These are phyloP conservation scores for Cutaneotrichosporon arboriforme DNA, from an alignment of 1,284 basidiomycete species.

Conservation along the genomic window DNA sequence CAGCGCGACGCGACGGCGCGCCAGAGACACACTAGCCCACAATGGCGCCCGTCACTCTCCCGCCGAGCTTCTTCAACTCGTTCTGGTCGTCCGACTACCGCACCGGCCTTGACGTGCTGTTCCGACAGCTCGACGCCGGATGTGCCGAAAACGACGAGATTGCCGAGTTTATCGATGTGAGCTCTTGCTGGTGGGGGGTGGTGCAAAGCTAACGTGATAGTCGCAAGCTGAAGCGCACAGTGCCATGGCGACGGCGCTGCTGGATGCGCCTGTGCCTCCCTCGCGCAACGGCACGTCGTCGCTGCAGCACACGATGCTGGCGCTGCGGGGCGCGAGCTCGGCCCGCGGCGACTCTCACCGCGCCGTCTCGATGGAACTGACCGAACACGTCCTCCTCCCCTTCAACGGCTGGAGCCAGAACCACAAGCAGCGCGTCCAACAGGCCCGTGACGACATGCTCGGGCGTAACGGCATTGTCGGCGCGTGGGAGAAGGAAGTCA, in stretches of 20 bases:
- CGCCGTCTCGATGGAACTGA: constrained; percentile 37
- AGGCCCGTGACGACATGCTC: constrained; percentile 50
- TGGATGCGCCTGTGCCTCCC: constrained; percentile 14
- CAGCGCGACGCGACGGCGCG: no score
- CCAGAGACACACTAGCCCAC: constrained; percentile 9
- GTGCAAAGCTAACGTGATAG: constrained; percentile 27
- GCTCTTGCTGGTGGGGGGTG: constrained; percentile 1
- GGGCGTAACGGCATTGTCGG: constrained; percentile 55
- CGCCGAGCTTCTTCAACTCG: constrained; percentile 76
- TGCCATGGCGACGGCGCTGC: constrained; percentile 51
- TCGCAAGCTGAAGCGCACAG: constrained; percentile 53
- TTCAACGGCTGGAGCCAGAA: constrained; percentile 41
- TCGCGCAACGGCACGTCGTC: constrained; percentile 28
- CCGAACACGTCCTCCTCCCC: constrained; percentile 32
- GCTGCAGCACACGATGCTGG: constrained; percentile 38
- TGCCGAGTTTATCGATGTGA: constrained; percentile 69
- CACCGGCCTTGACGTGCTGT: constrained; percentile 69
- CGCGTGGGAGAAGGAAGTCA: constrained; percentile 58
- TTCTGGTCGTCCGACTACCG: constrained; percentile 89
- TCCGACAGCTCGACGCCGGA: constrained; percentile 71
- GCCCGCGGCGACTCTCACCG: constrained; percentile 40
- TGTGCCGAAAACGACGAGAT: constrained; percentile 71
- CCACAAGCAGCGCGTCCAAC: constrained; percentile 37
- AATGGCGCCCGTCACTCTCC: constrained; percentile 80
- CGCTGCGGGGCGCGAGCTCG: constrained; percentile 30